Base-by-base conservation (phyloP, 345 rosid genomes). In the Populus pruinosa region DNA sequence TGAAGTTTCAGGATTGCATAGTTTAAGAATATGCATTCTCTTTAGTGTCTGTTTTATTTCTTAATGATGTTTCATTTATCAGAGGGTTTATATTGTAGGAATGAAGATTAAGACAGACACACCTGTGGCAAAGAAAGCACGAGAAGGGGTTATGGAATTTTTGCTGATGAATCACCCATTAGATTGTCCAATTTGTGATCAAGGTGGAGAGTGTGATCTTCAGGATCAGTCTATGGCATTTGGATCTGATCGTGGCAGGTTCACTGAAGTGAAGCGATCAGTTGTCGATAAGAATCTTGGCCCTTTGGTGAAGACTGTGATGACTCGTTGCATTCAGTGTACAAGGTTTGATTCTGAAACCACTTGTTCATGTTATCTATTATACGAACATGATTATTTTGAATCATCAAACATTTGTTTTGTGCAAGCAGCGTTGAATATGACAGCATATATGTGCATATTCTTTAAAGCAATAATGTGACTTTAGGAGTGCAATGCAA, bases 221-320 rank as follows among this genome's bases (percentile, higher is more conserved):
- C 99, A 96, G 79, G 99, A 96, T 85, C 99, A 96, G 83, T 94
- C 97, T 65, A 96, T 96, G 99, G 99, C 99, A 70, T 96, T 96
- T 82, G 99, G 99, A 61, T 91, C 99, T 67, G 98, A 96, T 71
- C 94, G 98, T 65, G 98, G 98, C 69, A 90, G 99, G 76, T 96
- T 96, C 83, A 92, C 97, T 69, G 99, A 96, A 79, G 84, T 92
- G 89, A 96, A 96, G 85, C 90, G 97, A 83, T 94, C 99, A 21
- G 99, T 96, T 16, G 99, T 96, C 29, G 99, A 96, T 80, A 96
- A 96, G 87, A 96, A 96, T 73, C 97, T 96, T 44, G 99, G 98
- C 70, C 99, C 99, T 70, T 84, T 96, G 83, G 99, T 96, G 66
- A 96, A 96, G 92, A 96, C 99, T 65, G 99, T 96, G 69, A 94